Evolutionary conservation across 768 basidiomycete species (phyloP).

Genomic region (Termitomyces titanicus): DNA sequence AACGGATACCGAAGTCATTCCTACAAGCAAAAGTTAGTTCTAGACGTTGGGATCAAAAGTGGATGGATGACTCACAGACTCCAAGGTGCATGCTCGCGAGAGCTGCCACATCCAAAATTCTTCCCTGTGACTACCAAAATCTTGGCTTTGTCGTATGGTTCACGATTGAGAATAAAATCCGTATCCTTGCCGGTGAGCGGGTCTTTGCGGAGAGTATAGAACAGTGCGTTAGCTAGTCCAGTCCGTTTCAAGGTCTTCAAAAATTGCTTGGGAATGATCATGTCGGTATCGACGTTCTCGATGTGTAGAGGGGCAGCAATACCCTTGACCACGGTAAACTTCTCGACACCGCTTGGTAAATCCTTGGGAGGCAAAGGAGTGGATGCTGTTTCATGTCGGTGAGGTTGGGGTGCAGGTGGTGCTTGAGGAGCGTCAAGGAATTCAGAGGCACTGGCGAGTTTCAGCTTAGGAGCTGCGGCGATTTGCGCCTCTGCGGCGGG

Average conservation of each 20-base stretch:
- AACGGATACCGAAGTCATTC: constrained; percentile 88
- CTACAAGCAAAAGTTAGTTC: constrained; percentile 28
- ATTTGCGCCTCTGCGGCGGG: constrained; percentile 38
- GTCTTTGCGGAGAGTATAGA: constrained; percentile 78
- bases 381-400: constrained; percentile 26
- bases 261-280: constrained; percentile 94
- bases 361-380: constrained; percentile 36
- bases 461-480: constrained; percentile 52
- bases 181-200: constrained; percentile 76
- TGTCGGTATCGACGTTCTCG: constrained; percentile 88
- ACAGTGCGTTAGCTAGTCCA: constrained; percentile 79
- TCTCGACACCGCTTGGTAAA: constrained; percentile 46
- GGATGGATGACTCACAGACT: constrained; percentile 56
- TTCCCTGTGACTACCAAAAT: constrained; percentile 82
- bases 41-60: background rate
- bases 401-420: constrained; percentile 41
- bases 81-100: constrained; percentile 90
- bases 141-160: constrained; percentile 70
- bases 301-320: constrained; percentile 78
- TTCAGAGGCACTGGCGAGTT: constrained; percentile 66
- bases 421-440: constrained; percentile 73
- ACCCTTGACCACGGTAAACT: constrained; percentile 70
- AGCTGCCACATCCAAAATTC: constrained; percentile 92
- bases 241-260: constrained; percentile 90
- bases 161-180: constrained; percentile 80